Percentiles rank a stretch among this genome's conserved stretches.
Evolutionary conservation across 75 land plant species (phyloP).

Genomic region (Cupressus sempervirens): DNA sequence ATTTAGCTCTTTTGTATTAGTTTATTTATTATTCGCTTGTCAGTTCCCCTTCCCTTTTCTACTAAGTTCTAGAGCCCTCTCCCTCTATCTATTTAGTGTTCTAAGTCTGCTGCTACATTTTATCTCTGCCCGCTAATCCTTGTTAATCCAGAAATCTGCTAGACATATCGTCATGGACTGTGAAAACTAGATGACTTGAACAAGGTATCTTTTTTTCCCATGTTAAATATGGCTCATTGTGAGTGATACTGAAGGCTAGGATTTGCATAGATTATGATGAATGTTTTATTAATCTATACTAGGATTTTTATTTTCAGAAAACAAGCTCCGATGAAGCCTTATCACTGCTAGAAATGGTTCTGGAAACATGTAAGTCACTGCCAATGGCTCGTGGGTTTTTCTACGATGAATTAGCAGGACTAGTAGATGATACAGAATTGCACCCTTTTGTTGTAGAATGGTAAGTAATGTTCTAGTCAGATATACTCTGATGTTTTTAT

Average conservation of each 20-base stretch:
- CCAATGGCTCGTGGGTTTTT: slow-evolving; percentile 48
- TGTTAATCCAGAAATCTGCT: no score
- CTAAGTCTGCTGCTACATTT: no score
- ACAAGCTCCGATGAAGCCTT: slow-evolving; percentile 61
- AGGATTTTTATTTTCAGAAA: slow-evolving; percentile 34
- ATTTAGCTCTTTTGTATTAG: no score
- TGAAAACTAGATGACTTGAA: no score
- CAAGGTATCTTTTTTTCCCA: not conserved
- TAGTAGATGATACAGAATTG: slow-evolving; percentile 35
- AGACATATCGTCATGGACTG: no score
- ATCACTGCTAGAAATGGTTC: slow-evolving; percentile 54
- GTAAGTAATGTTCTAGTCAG: slow-evolving; percentile 22
- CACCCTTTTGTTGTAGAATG: slow-evolving; percentile 71
- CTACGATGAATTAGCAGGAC: slow-evolving; percentile 65
- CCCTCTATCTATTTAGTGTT: no score
- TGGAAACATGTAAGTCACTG: slow-evolving; percentile 66
- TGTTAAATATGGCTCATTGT: not conserved
- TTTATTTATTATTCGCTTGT: no score
- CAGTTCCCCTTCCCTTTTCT: no score
- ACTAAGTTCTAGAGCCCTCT: no score
- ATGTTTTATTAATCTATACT: not conserved
- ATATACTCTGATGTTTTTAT: not conserved
- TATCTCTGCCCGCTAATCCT: no score
- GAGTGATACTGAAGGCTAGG: not conserved
- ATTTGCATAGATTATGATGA: not conserved